These are phyloP conservation scores for Yarrowia sp. DNA, from an alignment of 805 yeast genomes.

Conservation along the genomic window DNA sequence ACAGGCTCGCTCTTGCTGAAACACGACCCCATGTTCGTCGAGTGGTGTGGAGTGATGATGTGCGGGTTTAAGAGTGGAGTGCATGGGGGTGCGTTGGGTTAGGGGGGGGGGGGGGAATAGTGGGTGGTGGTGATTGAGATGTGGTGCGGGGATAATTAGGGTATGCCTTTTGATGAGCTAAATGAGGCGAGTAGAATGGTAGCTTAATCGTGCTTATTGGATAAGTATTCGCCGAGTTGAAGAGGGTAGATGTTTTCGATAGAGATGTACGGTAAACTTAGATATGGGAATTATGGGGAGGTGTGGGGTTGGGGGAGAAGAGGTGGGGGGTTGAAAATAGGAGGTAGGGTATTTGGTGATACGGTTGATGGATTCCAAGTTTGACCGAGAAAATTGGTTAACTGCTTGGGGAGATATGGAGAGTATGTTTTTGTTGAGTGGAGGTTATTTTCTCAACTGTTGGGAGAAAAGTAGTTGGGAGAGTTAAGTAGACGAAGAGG, in stretches of 20 bases:
- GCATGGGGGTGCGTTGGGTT: slow-evolving; percentile 11
- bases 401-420: too few relatives aligned
- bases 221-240: background rate
- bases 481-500: background rate
- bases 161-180: too few relatives aligned
- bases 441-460: background rate
- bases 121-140: background rate
- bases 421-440: background rate
- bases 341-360: too few relatives aligned
- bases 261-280: slow-evolving; percentile 5
- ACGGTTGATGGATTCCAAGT: too few relatives aligned
- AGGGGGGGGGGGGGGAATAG: background rate
- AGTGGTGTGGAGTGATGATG: slow-evolving; percentile 5
- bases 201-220: too few relatives aligned
- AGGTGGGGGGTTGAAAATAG: too few relatives aligned
- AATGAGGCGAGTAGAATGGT: background rate
- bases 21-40: slow-evolving; percentile 21
- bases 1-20: slow-evolving; percentile 31
- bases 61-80: slow-evolving; percentile 22
- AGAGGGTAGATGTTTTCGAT: background rate
- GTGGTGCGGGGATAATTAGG: background rate
- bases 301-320: background rate
- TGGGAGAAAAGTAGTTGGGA: background rate
- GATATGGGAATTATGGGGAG: background rate
- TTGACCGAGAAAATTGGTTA: too few relatives aligned